Evolutionary conservation across 306 rosid species (phyloP).

Genomic region (Notholithocarpus densiflorus): DNA sequence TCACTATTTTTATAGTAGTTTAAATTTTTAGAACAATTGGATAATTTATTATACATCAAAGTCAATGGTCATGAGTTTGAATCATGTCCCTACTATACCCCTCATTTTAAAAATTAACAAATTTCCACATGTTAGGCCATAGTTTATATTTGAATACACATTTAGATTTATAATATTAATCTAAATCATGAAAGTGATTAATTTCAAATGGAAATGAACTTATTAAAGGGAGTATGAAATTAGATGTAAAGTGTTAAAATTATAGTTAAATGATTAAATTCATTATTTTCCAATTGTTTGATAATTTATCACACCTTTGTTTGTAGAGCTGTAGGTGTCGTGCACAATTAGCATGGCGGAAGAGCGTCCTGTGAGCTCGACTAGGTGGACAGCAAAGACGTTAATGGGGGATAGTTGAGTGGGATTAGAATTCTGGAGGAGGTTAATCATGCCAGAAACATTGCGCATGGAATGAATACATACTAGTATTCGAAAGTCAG

Average conservation of each 20-base stretch:
- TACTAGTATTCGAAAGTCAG: slow-evolving; percentile 35
- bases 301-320: neutral
- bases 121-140: fast-evolving
- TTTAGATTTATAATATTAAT: too few species aligned
- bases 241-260: too few species aligned
- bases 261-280: too few species aligned
- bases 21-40: fast-evolving
- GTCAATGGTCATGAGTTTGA: too few species aligned
- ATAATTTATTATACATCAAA: fast-evolving
- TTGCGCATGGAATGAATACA: slow-evolving; percentile 35
- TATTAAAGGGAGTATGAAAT: too few species aligned
- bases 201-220: too few species aligned
- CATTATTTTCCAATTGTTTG: too few species aligned
- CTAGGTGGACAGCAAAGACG: slow-evolving; percentile 38
- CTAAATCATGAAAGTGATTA: too few species aligned
- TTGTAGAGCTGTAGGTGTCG: slow-evolving; percentile 15
- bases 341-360: slow-evolving; percentile 49
- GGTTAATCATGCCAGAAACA: slow-evolving; percentile 30
- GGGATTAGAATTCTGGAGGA: slow-evolving; percentile 34
- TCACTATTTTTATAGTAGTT: fast-evolving
- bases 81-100: too few species aligned
- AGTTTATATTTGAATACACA: too few species aligned
- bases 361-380: slow-evolving; percentile 36
- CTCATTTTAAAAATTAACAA: too few species aligned
- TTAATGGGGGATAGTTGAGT: slow-evolving; percentile 31